Percentiles rank a stretch among this genome's conserved stretches.
These are phyloP conservation scores for Incumbomyces lentus DNA, from an alignment of 2,329 filamentous ascomycete species.

Conservation along the genomic window DNA sequence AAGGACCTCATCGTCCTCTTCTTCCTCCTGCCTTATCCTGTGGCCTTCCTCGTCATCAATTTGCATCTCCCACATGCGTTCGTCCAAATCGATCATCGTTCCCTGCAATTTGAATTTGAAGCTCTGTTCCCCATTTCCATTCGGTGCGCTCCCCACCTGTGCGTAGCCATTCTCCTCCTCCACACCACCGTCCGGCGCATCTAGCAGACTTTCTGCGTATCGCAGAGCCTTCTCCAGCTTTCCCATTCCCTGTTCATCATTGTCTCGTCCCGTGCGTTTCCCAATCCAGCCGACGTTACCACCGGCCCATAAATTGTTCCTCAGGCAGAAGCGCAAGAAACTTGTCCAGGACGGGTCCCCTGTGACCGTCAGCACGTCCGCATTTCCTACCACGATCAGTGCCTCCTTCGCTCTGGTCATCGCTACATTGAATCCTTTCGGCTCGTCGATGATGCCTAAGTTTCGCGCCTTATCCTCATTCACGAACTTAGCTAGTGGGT, in stretches of 20 bases:
- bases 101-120: slow-evolving; percentile 4
- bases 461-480: slow-evolving; percentile 16
- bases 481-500: slow-evolving; percentile 14
- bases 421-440: slow-evolving; percentile 33
- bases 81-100: slow-evolving; percentile 4
- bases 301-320: slow-evolving; percentile 27
- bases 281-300: slow-evolving; percentile 11
- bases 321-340: slow-evolving; percentile 29
- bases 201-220: not conserved
- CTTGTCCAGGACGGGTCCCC: slow-evolving; percentile 27
- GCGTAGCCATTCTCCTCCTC: not conserved
- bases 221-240: slow-evolving; percentile 8
- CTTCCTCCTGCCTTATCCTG: not conserved
- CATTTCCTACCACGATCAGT: slow-evolving; percentile 26
- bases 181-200: not conserved
- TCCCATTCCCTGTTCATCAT: not conserved
- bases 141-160: not conserved
- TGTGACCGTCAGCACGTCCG: slow-evolving; percentile 22
- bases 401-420: slow-evolving; percentile 31
- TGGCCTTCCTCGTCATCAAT: slow-evolving; percentile 1
- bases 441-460: slow-evolving; percentile 29
- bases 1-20: not conserved
- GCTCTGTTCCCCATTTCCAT: not conserved
- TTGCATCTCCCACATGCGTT: slow-evolving; percentile 5
- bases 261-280: not conserved